These are phyloP conservation scores for Aspergillus pseudotamarii DNA, from an alignment of 2,329 filamentous ascomycete genomes.

Conservation along the genomic window DNA sequence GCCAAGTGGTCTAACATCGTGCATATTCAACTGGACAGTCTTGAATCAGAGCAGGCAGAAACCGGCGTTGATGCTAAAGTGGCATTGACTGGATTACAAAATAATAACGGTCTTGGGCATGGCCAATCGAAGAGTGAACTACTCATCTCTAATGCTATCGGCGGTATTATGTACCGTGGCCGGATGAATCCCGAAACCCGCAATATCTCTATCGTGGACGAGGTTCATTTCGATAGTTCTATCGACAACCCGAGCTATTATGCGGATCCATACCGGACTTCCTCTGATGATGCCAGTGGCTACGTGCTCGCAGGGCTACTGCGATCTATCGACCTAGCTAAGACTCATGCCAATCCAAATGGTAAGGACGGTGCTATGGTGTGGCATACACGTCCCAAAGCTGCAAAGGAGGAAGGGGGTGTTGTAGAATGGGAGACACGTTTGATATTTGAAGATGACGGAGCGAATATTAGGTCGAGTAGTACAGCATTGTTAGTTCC, in stretches of 20 bases:
- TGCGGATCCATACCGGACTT: slow-evolving; percentile 53
- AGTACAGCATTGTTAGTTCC: slow-evolving; percentile 58
- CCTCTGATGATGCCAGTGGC: slow-evolving; percentile 54
- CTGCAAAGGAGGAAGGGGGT: slow-evolving; percentile 7
- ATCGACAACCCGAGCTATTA: slow-evolving; percentile 65
- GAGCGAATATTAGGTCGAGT: slow-evolving; percentile 51
- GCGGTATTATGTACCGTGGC: slow-evolving; percentile 52
- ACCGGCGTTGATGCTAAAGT: slow-evolving; percentile 48
- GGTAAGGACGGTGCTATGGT: slow-evolving; percentile 52
- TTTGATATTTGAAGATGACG: slow-evolving; percentile 63
- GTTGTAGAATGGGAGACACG: slow-evolving; percentile 45
- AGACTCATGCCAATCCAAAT: slow-evolving; percentile 32
- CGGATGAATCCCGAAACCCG: slow-evolving; percentile 26
- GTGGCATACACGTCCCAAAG: slow-evolving; percentile 44
- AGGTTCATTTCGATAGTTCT: slow-evolving; percentile 47
- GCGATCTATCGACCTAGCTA: slow-evolving; percentile 42
- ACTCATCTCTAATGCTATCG: slow-evolving; percentile 43
- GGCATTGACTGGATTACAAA: slow-evolving; percentile 51
- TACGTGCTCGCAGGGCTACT: slow-evolving; percentile 56
- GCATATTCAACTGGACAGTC: slow-evolving; percentile 44
- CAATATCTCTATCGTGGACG: slow-evolving; percentile 47
- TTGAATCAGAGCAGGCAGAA: slow-evolving; percentile 27
- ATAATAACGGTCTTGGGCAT: slow-evolving; percentile 61
- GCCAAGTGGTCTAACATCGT: slow-evolving; percentile 56
- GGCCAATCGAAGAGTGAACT: slow-evolving; percentile 43